Conservation (phyloP, 768 basidiomycete genomes). For the Pulveroboletus frians region DNA sequence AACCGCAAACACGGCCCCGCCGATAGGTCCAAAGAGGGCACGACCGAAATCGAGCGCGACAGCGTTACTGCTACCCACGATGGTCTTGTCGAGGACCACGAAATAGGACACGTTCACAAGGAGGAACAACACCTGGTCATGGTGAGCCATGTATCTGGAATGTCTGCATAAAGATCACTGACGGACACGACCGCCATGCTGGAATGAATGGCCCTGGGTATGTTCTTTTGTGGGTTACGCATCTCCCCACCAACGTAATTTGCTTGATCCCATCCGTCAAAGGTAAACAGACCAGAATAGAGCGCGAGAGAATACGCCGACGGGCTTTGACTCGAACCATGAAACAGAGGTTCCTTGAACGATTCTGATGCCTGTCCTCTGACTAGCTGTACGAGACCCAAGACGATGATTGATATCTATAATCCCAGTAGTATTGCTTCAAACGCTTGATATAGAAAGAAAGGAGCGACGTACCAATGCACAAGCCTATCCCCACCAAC, state of each 20-base stretch:
- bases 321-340: slow-evolving; percentile 68
- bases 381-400: slow-evolving; percentile 74
- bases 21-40: slow-evolving; percentile 78
- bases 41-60: slow-evolving; percentile 91
- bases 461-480: slow-evolving; percentile 51
- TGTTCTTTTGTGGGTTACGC: slow-evolving; percentile 72
- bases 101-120: slow-evolving; percentile 88
- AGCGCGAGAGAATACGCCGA: slow-evolving; percentile 88
- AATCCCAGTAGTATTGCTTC: neutral
- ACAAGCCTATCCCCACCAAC: slow-evolving; percentile 40
- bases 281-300: slow-evolving; percentile 94
- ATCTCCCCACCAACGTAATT: slow-evolving; percentile 93
- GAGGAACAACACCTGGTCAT: slow-evolving; percentile 62
- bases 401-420: slow-evolving; percentile 64
- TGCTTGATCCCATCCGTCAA: slow-evolving; percentile 93
- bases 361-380: slow-evolving; percentile 68
- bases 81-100: slow-evolving; percentile 77
- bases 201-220: slow-evolving; percentile 84
- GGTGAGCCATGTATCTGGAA: neutral
- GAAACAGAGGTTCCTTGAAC: slow-evolving; percentile 63
- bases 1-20: slow-evolving; percentile 80
- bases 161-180: slow-evolving; percentile 19
- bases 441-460: neutral
- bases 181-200: slow-evolving; percentile 84
- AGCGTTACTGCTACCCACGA: slow-evolving; percentile 76